Evolutionary conservation across 2,329 filamentous ascomycete species (phyloP).

Genomic region (Chlorencoelia australis): DNA sequence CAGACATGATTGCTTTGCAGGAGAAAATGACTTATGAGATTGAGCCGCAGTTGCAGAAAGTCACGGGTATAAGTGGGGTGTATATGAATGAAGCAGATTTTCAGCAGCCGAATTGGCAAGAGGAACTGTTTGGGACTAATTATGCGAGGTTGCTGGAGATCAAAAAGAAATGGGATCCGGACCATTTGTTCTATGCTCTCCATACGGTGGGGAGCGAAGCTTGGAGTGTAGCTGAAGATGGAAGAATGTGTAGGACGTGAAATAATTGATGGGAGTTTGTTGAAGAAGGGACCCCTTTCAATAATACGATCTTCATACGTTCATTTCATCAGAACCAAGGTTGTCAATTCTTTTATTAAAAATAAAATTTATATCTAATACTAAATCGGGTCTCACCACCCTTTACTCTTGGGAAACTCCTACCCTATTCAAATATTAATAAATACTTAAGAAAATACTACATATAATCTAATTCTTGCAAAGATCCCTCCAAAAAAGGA

Average conservation of each 20-base stretch:
- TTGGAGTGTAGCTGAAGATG: constrained; percentile 33
- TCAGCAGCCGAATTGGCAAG: constrained; percentile 20
- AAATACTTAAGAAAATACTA: too few relatives aligned
- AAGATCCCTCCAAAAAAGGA: too few relatives aligned
- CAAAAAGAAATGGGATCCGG: constrained; percentile 40
- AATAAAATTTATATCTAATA: too few relatives aligned
- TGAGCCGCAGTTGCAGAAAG: background rate
- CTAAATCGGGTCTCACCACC: too few relatives aligned
- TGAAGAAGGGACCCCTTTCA: too few relatives aligned
- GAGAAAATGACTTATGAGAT: background rate
- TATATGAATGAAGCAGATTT: background rate
- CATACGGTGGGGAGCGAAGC: constrained; percentile 40
- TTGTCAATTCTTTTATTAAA: too few relatives aligned
- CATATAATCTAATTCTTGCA: too few relatives aligned
- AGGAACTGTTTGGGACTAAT: constrained; percentile 35
- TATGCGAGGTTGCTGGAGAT: constrained; percentile 33
- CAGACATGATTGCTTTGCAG: background rate
- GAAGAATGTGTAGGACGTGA: constrained; percentile 37
- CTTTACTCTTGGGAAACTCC: too few relatives aligned
- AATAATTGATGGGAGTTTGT: too few relatives aligned
- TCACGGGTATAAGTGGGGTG: background rate
- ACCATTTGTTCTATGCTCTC: constrained; percentile 34
- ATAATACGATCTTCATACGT: too few relatives aligned
- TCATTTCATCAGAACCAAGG: too few relatives aligned
- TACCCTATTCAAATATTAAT: too few relatives aligned